Evolutionary conservation across 192 early-diverging fungal genomes (phyloP).

Genomic region (Backusella tarrabulga): DNA sequence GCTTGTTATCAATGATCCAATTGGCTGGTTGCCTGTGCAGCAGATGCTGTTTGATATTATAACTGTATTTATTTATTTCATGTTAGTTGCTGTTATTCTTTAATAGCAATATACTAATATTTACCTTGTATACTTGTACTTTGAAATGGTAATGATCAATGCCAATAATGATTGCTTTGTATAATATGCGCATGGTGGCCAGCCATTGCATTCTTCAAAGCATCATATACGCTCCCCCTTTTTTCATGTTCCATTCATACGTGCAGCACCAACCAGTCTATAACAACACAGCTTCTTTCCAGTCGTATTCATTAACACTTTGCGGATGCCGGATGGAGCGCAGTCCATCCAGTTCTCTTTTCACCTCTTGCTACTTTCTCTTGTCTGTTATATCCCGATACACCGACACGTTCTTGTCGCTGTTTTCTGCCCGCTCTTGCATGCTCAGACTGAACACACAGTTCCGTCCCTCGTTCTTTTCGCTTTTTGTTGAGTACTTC

Average conservation of each 20-base stretch:
- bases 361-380: no score
- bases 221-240: conserved; percentile 56
- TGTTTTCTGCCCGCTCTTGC: no score
- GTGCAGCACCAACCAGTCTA: conserved; percentile 39
- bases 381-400: no score
- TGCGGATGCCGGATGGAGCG: conserved; percentile 58
- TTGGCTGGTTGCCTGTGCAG: conserved; percentile 41
- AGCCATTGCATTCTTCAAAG: conserved; percentile 65
- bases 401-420: no score
- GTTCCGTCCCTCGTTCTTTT: conserved; percentile 30
- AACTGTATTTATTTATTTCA: conserved; percentile 41
- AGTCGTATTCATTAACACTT: conserved; percentile 52
- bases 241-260: conserved; percentile 51
- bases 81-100: neutral
- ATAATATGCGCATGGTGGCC: conserved; percentile 51
- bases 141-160: conserved; percentile 61
- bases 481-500: conserved; percentile 44
- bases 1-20: conserved; percentile 62
- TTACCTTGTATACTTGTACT: conserved; percentile 65
- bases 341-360: no score
- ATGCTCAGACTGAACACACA: no score
- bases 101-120: neutral
- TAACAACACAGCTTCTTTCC: conserved; percentile 32
- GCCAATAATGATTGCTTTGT: conserved; percentile 64
- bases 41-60: conserved; percentile 44